Conservation (phyloP, 106 monocot species). For the Phalaenopsis equestris region DNA sequence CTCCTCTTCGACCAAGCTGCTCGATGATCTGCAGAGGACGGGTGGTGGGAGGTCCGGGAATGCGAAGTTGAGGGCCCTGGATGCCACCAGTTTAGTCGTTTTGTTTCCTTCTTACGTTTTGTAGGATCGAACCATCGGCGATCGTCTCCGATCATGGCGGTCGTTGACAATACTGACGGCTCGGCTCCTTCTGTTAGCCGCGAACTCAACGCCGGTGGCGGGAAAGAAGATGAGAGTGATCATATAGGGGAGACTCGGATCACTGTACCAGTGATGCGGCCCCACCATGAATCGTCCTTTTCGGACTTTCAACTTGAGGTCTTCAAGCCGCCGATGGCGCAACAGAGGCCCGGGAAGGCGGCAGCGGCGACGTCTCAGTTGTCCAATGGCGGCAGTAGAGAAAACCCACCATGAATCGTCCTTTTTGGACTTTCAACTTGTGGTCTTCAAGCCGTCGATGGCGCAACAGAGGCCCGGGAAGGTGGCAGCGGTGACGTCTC, state of each 20-base stretch:
- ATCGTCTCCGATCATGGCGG: conserved; percentile 30
- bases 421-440: neutral
- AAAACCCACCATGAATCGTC: conserved; percentile 14
- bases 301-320: neutral
- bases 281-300: conserved; percentile 12
- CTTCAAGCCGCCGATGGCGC: neutral
- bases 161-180: conserved; percentile 31
- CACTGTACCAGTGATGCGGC: neutral
- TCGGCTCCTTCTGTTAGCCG: conserved; percentile 16
- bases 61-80: neutral
- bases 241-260: neutral
- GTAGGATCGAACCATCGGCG: neutral
- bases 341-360: neutral
- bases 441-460: conserved; percentile 1
- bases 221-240: conserved; percentile 3
- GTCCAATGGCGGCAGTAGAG: neutral
- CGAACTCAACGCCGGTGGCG: conserved; percentile 3
- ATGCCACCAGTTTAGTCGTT: neutral
- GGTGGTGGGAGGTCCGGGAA: neutral
- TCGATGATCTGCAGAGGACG: neutral
- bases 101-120: neutral
- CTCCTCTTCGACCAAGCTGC: neutral
- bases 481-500: neutral
- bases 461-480: neutral
- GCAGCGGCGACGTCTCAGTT: conserved; percentile 1